Evolutionary conservation across 108 stramenopile species (phyloP), one percentile per base, ranked within the genome.

Genomic region (Cyclostephanos invisitatus): DNA sequence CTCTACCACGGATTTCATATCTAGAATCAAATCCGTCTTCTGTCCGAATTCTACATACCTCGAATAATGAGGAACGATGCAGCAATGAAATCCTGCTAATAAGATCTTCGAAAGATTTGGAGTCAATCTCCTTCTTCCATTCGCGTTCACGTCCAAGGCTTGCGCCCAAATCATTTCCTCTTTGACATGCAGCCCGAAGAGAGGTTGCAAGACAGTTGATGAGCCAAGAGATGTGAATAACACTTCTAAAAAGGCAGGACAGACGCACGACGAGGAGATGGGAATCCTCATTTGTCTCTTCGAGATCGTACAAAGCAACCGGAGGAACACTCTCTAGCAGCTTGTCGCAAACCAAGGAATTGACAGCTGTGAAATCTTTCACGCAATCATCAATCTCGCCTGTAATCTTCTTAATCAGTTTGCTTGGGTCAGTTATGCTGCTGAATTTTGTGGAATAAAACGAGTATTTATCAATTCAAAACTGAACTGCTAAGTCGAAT

Each of bases 31-130:
- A 89, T 18, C 65, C 77, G 18, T 78, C 71, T 68, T 88, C 80
- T 7, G 90, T 81, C 18, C 94, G 70, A 2, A 90, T 74, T 49
- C 89, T 68, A 69, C 91, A 93, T 25, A 84, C 84, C 62, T 96
- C 91, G 55, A 80, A 74, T 42, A 90, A 56, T 18, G 87, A 75
- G n/a, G 86, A 85, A n/a, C 84, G 85, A 71, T 87, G 81, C 53
- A 93, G 72, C 10, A 29, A 48, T 14, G 85, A 75, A 3, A 96
- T 74, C 9, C 70, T 69, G 14, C 44, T 40, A 7, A 96, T 49
- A 15, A 89, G 35, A 6, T 75, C 62, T 65, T 68, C 65, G 64
- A 93, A 93, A 0, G 72, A 65, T 28, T 75, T 28, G 17, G 86
- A 83, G 42, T 89, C 69, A 14, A 96, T 54, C 51, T 75, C 85